A percentile compares a stretch with the other conserved stretches of the same genome.
phyloP scores from a whole-genome alignment of 2,329 filamentous ascomycete genomes.

The Nigrospora osmanthi region DNA sequence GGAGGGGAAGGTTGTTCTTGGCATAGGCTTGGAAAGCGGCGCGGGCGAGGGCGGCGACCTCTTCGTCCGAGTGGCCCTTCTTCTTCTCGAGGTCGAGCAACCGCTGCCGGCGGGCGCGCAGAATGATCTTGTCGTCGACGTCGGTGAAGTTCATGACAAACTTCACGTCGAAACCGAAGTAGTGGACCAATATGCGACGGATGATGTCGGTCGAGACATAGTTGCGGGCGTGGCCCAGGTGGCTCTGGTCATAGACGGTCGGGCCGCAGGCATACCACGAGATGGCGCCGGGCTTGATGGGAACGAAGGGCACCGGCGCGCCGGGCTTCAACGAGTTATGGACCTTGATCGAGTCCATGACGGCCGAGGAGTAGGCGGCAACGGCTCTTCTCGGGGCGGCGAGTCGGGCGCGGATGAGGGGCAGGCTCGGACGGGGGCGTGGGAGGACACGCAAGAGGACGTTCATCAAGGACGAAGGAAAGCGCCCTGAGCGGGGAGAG shows the following conservation, averaged over 20 bases:
- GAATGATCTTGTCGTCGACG: slow-evolving; percentile 65
- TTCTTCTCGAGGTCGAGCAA: slow-evolving; percentile 72
- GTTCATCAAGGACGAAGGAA: slow-evolving; percentile 19
- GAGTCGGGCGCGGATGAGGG: slow-evolving; percentile 11
- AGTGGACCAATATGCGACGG: slow-evolving; percentile 71
- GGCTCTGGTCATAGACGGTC: slow-evolving; percentile 70
- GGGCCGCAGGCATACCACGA: slow-evolving; percentile 88
- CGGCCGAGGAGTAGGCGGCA: slow-evolving; percentile 23
- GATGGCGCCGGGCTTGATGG: slow-evolving; percentile 63
- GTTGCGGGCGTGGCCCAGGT: slow-evolving; percentile 77
- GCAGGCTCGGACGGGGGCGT: slow-evolving; percentile 17
- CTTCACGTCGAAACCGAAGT: slow-evolving; percentile 74
- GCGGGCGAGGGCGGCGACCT: slow-evolving; percentile 38
- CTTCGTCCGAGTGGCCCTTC: slow-evolving; percentile 47
- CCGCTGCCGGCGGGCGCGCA: slow-evolving; percentile 66
- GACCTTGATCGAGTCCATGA: slow-evolving; percentile 58
- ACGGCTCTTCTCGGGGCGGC: slow-evolving; percentile 21
- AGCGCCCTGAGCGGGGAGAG: slow-evolving; percentile 3
- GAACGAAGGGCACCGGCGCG: slow-evolving; percentile 65
- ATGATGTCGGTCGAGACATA: slow-evolving; percentile 89
- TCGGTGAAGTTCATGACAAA: slow-evolving; percentile 95
- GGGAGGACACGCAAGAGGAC: slow-evolving; percentile 18
- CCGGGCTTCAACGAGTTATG: slow-evolving; percentile 73
- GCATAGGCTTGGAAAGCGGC: slow-evolving; percentile 50
- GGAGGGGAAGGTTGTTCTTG: slow-evolving; percentile 43